These are phyloP conservation scores for Haplosporangium sp. DNA, from an alignment of 371 early-diverging fungal species.

Conservation along the genomic window DNA sequence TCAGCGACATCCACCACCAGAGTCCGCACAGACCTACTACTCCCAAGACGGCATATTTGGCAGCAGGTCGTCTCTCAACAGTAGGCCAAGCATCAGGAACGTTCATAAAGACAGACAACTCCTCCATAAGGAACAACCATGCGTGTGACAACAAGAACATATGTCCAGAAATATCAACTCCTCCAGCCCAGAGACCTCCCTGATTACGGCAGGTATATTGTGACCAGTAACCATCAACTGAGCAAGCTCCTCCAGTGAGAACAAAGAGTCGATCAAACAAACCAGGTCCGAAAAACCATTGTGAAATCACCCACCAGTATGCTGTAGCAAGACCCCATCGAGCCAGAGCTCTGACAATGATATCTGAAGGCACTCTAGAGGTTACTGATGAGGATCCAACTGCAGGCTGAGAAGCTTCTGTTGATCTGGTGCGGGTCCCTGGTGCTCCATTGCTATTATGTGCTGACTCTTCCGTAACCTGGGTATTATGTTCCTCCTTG, in stretches of 20 bases:
- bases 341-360: conserved; percentile 42
- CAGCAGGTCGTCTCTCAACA: conserved; percentile 16
- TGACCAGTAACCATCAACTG: conserved; percentile 31
- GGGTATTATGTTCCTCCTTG: conserved; percentile 1
- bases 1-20: conserved; percentile 83
- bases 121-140: conserved; percentile 84
- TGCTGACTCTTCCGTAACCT: background rate
- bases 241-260: conserved; percentile 75
- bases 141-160: conserved; percentile 89
- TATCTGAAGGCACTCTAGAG: conserved; percentile 10
- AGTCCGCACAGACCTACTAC: conserved; percentile 59
- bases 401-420: conserved; percentile 7
- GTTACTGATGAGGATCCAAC: conserved; percentile 11
- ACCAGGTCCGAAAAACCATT: conserved; percentile 87
- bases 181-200: conserved; percentile 84
- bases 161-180: conserved; percentile 91
- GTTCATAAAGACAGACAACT: conserved; percentile 59
- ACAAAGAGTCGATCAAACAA: conserved; percentile 84
- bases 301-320: conserved; percentile 88
- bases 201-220: conserved; percentile 63
- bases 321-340: conserved; percentile 78
- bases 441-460: conserved; percentile 1
- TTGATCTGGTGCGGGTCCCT: conserved; percentile 7
- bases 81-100: conserved; percentile 42
- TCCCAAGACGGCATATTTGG: conserved; percentile 54